Evolutionary conservation across 345 rosid genomes (phyloP).

Genomic region (Aegle marmelos): DNA sequence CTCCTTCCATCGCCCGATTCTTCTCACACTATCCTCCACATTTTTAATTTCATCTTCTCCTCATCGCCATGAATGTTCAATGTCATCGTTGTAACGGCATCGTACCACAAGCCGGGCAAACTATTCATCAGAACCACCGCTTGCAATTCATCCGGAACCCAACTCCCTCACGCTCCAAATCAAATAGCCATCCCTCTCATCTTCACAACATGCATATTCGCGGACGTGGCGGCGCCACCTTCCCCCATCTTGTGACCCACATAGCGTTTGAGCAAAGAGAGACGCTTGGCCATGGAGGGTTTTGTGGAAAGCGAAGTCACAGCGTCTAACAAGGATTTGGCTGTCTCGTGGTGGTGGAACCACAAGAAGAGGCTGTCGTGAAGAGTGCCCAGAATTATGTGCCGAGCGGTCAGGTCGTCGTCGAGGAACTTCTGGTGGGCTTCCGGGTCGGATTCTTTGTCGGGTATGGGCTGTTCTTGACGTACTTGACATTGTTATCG

Average conservation of each 20-base stretch:
- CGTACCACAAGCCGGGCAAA: slow-evolving; percentile 9
- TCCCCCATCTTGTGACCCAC: slow-evolving; percentile 6
- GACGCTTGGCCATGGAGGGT: background rate
- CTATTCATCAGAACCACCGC: slow-evolving; percentile 9
- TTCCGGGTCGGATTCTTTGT: background rate
- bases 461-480: slow-evolving; percentile 2
- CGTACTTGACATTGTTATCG: slow-evolving; percentile 1
- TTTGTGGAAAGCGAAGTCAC: background rate
- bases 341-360: background rate
- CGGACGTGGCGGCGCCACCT: background rate
- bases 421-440: slow-evolving; percentile 2
- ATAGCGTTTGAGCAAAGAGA: slow-evolving; percentile 1
- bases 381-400: background rate
- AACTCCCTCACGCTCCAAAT: background rate
- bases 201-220: background rate
- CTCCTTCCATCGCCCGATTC: background rate
- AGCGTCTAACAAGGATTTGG: background rate
- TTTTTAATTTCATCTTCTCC: background rate
- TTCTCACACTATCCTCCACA: background rate
- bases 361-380: background rate
- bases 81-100: background rate
- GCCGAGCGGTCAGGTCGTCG: background rate
- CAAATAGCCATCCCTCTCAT: background rate
- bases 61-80: background rate
- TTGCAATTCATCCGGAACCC: slow-evolving; percentile 4